Conservation (phyloP, 495 filamentous ascomycete genomes). For the Penicillium malachiteum region DNA sequence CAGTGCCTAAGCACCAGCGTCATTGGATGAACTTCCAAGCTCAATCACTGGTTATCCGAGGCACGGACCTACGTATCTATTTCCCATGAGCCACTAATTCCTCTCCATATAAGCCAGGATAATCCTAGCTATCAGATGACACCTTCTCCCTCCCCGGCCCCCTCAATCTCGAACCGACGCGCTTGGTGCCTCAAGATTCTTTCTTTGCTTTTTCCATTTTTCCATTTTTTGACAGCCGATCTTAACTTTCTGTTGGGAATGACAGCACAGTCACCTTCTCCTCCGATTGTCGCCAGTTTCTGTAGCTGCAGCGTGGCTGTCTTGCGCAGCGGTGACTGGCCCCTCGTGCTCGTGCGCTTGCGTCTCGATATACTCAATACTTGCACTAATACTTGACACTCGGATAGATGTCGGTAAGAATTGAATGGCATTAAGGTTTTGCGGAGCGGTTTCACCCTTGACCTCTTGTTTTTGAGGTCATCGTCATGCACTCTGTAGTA, state of each 20-base stretch:
- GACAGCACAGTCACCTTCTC: slow-evolving; percentile 1
- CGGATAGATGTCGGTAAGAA: not conserved
- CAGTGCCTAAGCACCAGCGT: too few species aligned
- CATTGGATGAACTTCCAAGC: not conserved
- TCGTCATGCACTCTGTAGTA: not conserved
- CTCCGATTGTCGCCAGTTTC: slow-evolving; percentile 3
- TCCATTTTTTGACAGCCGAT: slow-evolving; percentile 1
- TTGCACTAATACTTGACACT: too few species aligned
- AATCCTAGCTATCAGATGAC: not conserved
- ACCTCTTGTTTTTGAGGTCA: not conserved
- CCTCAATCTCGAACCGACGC: not conserved
- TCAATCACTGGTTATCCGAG: not conserved
- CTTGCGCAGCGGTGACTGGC: not conserved
- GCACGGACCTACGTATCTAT: not conserved
- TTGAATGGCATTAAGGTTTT: not conserved
- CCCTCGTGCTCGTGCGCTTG: not conserved
- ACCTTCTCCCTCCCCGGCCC: not conserved
- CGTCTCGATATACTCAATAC: not conserved
- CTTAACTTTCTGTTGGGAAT: not conserved
- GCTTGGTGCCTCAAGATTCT: not conserved
- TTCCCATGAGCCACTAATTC: not conserved
- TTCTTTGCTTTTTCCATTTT: not conserved
- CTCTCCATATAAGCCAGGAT: not conserved
- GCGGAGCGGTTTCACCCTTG: not conserved
- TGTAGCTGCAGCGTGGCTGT: slow-evolving; percentile 1